Percentiles rank a stretch among this genome's conserved stretches.
These are phyloP conservation scores for Cladophialophora yegresii DNA, from an alignment of 2,329 filamentous ascomycete species.

Conservation along the genomic window DNA sequence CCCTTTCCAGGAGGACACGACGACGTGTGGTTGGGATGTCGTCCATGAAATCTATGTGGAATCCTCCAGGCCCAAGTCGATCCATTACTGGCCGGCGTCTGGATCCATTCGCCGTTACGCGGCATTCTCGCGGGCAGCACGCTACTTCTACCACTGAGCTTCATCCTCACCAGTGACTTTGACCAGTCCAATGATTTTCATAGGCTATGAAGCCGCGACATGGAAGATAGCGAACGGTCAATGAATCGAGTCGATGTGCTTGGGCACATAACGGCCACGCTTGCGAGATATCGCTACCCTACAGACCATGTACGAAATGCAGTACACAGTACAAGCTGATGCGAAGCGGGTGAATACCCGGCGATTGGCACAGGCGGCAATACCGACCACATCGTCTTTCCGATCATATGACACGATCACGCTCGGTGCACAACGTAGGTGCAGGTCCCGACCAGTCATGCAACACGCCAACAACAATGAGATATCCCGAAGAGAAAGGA, in stretches of 20 bases:
- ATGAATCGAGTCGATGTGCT: background rate
- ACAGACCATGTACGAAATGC: no score
- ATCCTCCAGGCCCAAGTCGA: background rate
- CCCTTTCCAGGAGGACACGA: no score
- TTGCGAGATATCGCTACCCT: no score
- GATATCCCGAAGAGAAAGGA: background rate
- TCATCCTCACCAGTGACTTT: background rate
- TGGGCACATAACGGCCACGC: no score
- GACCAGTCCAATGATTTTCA: background rate
- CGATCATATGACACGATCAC: background rate
- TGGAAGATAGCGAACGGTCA: background rate
- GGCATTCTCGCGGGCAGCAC: background rate
- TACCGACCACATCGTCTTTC: background rate
- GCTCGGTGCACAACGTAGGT: background rate
- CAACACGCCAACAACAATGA: background rate
- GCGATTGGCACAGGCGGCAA: background rate
- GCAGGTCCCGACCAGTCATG: background rate
- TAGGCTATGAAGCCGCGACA: background rate
- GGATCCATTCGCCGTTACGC: background rate
- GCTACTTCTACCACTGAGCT: background rate
- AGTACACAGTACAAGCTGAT: background rate
- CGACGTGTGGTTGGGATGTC: background rate
- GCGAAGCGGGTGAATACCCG: background rate
- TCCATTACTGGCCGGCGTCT: background rate
- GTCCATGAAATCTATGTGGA: background rate